A percentile compares a stretch with the other conserved stretches of the same genome.
Conservation (phyloP, 2,329 filamentous ascomycete genomes). For the Samsoniella hepiali region DNA sequence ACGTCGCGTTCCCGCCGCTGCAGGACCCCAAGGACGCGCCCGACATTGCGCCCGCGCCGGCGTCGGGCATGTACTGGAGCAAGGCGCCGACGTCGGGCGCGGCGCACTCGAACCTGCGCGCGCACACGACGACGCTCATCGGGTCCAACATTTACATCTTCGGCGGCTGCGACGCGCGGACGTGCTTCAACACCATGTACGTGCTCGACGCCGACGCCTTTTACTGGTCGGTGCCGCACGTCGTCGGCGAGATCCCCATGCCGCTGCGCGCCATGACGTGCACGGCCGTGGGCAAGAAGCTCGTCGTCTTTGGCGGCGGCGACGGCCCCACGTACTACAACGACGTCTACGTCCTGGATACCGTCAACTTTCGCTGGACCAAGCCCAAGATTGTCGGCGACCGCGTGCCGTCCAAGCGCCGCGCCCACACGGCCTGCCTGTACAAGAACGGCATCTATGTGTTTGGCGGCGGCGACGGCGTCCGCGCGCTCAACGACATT, state of each 20-base stretch:
- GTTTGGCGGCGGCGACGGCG: constrained; percentile 69
- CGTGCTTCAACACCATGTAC: constrained; percentile 68
- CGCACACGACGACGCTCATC: constrained; percentile 64
- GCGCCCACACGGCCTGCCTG: constrained; percentile 68
- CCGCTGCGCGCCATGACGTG: constrained; percentile 69
- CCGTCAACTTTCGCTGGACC: constrained; percentile 64
- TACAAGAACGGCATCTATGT: constrained; percentile 70
- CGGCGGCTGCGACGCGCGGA: constrained; percentile 63
- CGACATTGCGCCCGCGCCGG: constrained; percentile 60
- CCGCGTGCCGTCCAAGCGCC: constrained; percentile 55
- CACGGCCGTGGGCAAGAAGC: constrained; percentile 67
- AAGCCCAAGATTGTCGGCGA: constrained; percentile 59
- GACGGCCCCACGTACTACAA: constrained; percentile 71
- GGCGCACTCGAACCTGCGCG: constrained; percentile 58
- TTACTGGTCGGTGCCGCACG: constrained; percentile 64
- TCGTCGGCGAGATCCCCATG: constrained; percentile 61
- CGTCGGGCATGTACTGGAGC: constrained; percentile 72
- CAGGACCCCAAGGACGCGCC: constrained; percentile 54
- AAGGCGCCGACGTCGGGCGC: constrained; percentile 61
- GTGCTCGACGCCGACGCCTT: constrained; percentile 68
- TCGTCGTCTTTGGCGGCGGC: constrained; percentile 67
- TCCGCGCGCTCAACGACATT: constrained; percentile 67
- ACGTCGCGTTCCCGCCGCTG: constrained; percentile 54
- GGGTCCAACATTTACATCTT: constrained; percentile 67
- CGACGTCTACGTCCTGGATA: constrained; percentile 69